Evolutionary conservation across 306 rosid species (phyloP).

Genomic region (Prunus mongolica): DNA sequence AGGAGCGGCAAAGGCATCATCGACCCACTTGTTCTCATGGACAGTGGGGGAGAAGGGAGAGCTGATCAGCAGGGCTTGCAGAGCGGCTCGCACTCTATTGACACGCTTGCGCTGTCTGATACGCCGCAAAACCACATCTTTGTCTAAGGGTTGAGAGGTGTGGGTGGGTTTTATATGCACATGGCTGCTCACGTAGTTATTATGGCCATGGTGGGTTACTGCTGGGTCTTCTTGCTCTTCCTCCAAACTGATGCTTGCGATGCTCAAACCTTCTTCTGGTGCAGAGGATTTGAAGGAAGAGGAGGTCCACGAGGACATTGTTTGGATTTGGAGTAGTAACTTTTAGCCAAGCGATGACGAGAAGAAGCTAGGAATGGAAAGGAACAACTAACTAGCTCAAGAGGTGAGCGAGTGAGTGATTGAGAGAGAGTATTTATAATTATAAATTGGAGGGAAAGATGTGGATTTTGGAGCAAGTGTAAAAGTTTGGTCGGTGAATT

Average conservation of each 20-base stretch:
- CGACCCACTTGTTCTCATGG: slow-evolving; percentile 30
- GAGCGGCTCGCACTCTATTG: slow-evolving; percentile 20
- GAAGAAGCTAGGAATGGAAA: neutral
- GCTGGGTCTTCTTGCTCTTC: slow-evolving; percentile 9
- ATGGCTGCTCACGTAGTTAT: slow-evolving; percentile 21
- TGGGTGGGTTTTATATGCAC: slow-evolving; percentile 28
- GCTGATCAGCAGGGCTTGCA: slow-evolving; percentile 22
- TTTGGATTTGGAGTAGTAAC: neutral
- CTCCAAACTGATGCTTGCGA: neutral
- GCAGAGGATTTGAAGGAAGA: neutral
- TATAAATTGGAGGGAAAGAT: neutral
- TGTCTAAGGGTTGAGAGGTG: slow-evolving; percentile 21
- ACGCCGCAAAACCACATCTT: slow-evolving; percentile 36
- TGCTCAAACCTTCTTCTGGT: neutral
- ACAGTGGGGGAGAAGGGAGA: slow-evolving; percentile 15
- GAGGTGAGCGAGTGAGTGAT: neutral
- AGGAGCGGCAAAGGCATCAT: slow-evolving; percentile 42
- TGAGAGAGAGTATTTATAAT: neutral
- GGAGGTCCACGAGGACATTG: neutral
- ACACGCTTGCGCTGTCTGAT: slow-evolving; percentile 40
- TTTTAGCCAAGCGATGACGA: neutral
- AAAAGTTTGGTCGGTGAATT: slow-evolving; percentile 18
- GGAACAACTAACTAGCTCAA: neutral
- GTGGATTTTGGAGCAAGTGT: neutral
- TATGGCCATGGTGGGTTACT: neutral